phyloP scores from a whole-genome alignment of 768 basidiomycete genomes.

The Clitopilus passeckerianus region DNA sequence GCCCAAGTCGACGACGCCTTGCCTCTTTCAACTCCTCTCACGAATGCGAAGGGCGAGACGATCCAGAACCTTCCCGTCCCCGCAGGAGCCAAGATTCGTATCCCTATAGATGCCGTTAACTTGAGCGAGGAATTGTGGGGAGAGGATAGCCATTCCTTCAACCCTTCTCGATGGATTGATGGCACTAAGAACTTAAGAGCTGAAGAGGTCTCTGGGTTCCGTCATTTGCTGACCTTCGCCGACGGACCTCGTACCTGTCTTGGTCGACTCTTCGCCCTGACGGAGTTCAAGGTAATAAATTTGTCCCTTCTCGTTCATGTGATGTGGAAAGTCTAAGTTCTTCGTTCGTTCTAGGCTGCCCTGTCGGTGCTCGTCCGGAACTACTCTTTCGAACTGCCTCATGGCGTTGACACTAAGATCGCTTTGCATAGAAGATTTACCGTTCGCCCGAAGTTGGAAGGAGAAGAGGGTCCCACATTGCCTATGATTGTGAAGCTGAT shows the following conservation, averaged over 20 bases:
- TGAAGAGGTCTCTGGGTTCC: slow-evolving; percentile 24
- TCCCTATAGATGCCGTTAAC: slow-evolving; percentile 33
- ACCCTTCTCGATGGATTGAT: slow-evolving; percentile 36
- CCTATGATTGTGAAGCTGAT: slow-evolving; percentile 12
- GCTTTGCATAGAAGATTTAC: slow-evolving; percentile 20
- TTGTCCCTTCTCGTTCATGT: too few relatives aligned
- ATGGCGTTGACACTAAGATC: slow-evolving; percentile 24
- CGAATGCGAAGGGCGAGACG: slow-evolving; percentile 17
- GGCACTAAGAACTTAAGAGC: slow-evolving; percentile 5
- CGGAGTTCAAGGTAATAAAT: slow-evolving; percentile 30
- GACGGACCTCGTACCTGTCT: slow-evolving; percentile 37
- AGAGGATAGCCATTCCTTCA: slow-evolving; percentile 33
- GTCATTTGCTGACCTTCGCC: slow-evolving; percentile 33
- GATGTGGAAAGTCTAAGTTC: not conserved
- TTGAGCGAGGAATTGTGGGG: slow-evolving; percentile 34
- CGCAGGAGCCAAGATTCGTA: slow-evolving; percentile 28
- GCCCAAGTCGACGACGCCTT: slow-evolving; percentile 29
- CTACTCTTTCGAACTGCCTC: slow-evolving; percentile 29
- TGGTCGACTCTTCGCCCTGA: slow-evolving; percentile 32
- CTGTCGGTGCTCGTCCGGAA: slow-evolving; percentile 34
- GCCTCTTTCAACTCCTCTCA: slow-evolving; percentile 26
- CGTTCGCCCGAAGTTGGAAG: slow-evolving; percentile 24
- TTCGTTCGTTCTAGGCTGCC: slow-evolving; percentile 17
- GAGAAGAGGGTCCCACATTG: slow-evolving; percentile 17
- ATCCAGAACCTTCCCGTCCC: slow-evolving; percentile 24